A percentile compares a stretch with the other conserved stretches of the same genome.
These are phyloP conservation scores for Microcyclospora pomicola DNA, from an alignment of 2,329 filamentous ascomycete species.

Conservation along the genomic window DNA sequence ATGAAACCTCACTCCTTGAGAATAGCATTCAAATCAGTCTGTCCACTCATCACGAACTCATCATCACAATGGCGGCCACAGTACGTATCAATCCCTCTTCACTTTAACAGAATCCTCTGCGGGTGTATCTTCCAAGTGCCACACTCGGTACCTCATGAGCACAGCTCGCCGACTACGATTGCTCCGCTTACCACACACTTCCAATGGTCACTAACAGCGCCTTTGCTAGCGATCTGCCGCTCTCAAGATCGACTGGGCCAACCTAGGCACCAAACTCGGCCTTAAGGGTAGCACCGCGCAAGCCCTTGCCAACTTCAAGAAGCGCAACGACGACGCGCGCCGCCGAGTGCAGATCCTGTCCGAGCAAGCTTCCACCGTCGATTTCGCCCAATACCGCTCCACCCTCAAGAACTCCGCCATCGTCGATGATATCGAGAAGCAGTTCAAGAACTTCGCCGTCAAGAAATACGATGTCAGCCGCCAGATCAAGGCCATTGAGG, in stretches of 20 bases:
- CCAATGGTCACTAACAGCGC: slow-evolving; percentile 11
- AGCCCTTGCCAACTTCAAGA: slow-evolving; percentile 93
- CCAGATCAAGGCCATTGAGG: slow-evolving; percentile 96
- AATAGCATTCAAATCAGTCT: too few relatives aligned
- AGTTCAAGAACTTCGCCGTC: slow-evolving; percentile 84
- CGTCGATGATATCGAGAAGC: slow-evolving; percentile 93
- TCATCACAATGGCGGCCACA: slow-evolving; percentile 19
- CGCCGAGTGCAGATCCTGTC: slow-evolving; percentile 77
- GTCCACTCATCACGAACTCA: background rate
- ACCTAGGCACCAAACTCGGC: slow-evolving; percentile 84
- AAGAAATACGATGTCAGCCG: slow-evolving; percentile 80
- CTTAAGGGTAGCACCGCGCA: slow-evolving; percentile 88
- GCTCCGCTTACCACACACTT: background rate
- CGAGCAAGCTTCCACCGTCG: slow-evolving; percentile 72
- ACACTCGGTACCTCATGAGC: too few relatives aligned
- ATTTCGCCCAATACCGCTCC: slow-evolving; percentile 87
- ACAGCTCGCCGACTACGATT: background rate
- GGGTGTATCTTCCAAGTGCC: too few relatives aligned
- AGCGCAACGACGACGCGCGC: slow-evolving; percentile 97
- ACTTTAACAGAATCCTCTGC: background rate
- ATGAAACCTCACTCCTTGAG: too few relatives aligned
- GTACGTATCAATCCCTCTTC: slow-evolving; percentile 10
- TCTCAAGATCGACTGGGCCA: slow-evolving; percentile 98
- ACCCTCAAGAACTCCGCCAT: slow-evolving; percentile 92
- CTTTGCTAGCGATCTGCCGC: slow-evolving; percentile 75